A percentile compares a stretch with the other conserved stretches of the same genome.
phyloP scores from a whole-genome alignment of 2,329 filamentous ascomycete genomes.

The Bipolaris oryzae region DNA sequence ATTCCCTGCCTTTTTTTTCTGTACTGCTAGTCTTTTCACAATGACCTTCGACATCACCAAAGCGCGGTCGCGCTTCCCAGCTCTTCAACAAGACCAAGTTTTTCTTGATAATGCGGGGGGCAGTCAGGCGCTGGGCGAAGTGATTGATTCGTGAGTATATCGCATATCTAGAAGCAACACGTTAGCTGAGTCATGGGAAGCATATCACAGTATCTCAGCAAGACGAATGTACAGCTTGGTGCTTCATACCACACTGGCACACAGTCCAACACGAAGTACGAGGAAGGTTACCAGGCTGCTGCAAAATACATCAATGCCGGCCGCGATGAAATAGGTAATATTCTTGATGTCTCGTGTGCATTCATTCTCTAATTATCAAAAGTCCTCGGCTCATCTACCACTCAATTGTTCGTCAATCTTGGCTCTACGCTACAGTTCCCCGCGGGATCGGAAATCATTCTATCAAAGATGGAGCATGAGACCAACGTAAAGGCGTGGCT shows the following conservation, averaged over 20 bases:
- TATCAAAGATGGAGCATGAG: slow-evolving; percentile 78
- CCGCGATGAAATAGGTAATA: slow-evolving; percentile 66
- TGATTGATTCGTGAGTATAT: slow-evolving; percentile 65
- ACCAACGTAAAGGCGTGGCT: slow-evolving; percentile 78
- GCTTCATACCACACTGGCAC: slow-evolving; percentile 69
- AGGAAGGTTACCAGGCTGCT: slow-evolving; percentile 66
- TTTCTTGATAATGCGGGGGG: slow-evolving; percentile 82
- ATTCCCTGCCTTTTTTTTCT: not conserved
- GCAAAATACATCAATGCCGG: slow-evolving; percentile 74
- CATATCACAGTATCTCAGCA: slow-evolving; percentile 68
- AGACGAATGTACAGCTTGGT: slow-evolving; percentile 76
- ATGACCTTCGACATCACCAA: slow-evolving; percentile 60
- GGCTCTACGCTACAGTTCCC: slow-evolving; percentile 41
- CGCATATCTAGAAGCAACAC: not conserved
- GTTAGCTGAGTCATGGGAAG: slow-evolving; percentile 34
- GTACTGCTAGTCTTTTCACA: not conserved
- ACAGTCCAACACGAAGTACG: slow-evolving; percentile 65
- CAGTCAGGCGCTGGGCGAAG: slow-evolving; percentile 70
- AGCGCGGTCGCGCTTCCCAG: slow-evolving; percentile 69
- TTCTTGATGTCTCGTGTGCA: not conserved
- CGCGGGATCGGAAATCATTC: slow-evolving; percentile 67
- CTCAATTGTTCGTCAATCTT: slow-evolving; percentile 76
- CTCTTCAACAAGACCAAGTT: slow-evolving; percentile 68
- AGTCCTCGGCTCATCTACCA: slow-evolving; percentile 76
- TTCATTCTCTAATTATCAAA: not conserved